Base-by-base conservation (phyloP, 768 basidiomycete species). In the Termitomyces sp. region DNA sequence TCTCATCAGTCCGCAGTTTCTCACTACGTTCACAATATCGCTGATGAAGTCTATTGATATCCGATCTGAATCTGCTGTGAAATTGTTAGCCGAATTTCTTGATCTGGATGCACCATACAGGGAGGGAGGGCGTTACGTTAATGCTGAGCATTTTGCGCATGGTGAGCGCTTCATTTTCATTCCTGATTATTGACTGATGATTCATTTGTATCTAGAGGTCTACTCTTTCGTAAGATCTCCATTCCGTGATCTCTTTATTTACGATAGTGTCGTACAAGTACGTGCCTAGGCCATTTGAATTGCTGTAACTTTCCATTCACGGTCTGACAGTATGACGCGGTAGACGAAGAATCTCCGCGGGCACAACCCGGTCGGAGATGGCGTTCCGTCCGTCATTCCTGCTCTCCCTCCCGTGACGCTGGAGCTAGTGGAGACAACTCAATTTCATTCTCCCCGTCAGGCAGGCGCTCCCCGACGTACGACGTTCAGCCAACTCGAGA, bases 71-170 rank as follows among this genome's bases (percentile, higher is more conserved):
- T 84, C 88, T 38, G 91, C 94, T 41, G 81, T 98, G 43, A 90
- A 87, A 64, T 70, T 91, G 16, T 77, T 98, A 8, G 80, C 92
- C 14, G 95, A 96, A 63, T 95, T 95, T 72, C 78, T 98, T 46
- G 95, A 98, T 66, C 79, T 91, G 69, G 88, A 87, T 61, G 71
- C 73, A 3, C 77, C 81, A 2, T 84, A 85, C 58, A 67, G 68
- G 21, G 79, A 82, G 46, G 86, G 85, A 8, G 74, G 76, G 25
- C 77, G 85, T 54, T 77, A 82, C 57, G 71, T 77, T 25, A 90
- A 92, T 63, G 90, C 95, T 11, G 95, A 98, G 67, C 95, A 97
- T 70, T 95, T 97, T 73, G 91, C 89, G 8, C 95, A 98, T 72
- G 93, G 92, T 92, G 63, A 63, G 81, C 71, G 7, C 44, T 25